Evolutionary conservation across 129 eudicot genomes (phyloP).

Genomic region (Calendula officinalis): DNA sequence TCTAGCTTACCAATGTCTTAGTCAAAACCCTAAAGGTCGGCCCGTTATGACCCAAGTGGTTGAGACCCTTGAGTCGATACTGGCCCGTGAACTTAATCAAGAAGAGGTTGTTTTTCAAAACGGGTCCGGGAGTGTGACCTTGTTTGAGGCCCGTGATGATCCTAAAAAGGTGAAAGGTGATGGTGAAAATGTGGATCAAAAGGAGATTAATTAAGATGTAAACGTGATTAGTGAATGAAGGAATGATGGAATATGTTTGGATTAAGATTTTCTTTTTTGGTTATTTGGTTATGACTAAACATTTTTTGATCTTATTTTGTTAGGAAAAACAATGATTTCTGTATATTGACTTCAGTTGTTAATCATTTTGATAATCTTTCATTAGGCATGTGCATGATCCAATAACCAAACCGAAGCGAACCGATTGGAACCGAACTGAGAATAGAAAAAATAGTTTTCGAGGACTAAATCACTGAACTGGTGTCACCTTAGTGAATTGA

Average conservation of each 20-base stretch:
- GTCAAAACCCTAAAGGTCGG: conserved; percentile 78
- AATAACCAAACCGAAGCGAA: neutral
- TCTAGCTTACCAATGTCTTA: conserved; percentile 79
- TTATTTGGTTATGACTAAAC: conserved; percentile 1
- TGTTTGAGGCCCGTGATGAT: conserved; percentile 45
- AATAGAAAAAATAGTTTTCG: too few relatives aligned
- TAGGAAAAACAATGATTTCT: neutral
- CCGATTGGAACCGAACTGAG: neutral
- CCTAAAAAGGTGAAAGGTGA: conserved; percentile 13
- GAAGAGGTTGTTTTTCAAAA: conserved; percentile 38
- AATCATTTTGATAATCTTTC: neutral
- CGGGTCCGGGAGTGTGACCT: conserved; percentile 49
- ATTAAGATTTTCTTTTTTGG: conserved; percentile 7
- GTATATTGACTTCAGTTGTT: neutral
- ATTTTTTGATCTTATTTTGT: conserved; percentile 17
- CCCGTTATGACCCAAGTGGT: conserved; percentile 78
- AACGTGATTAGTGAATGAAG: neutral
- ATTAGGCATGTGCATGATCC: neutral
- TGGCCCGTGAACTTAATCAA: conserved; percentile 32
- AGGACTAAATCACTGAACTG: too few relatives aligned
- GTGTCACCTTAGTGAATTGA: conserved; percentile 1
- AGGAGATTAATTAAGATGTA: conserved; percentile 21
- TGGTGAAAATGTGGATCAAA: conserved; percentile 9
- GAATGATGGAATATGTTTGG: conserved; percentile 20
- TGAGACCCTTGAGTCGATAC: conserved; percentile 69